Percentiles rank a stretch among this genome's conserved stretches.
These are phyloP conservation scores for Podaxis pistillaris DNA, from an alignment of 768 basidiomycete genomes.

Conservation along the genomic window DNA sequence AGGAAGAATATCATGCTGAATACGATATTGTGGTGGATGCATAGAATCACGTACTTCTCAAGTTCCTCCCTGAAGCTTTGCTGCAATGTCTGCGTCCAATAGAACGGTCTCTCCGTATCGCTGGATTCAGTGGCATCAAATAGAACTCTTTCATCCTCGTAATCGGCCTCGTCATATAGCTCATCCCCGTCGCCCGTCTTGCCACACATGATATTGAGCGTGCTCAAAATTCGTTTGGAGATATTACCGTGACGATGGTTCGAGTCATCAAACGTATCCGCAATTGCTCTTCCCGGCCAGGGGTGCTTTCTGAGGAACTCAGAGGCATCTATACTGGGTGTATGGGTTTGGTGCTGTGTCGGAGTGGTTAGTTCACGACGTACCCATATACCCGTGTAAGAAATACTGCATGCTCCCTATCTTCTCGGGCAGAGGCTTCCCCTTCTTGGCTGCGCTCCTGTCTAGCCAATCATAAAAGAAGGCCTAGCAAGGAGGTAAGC, in stretches of 20 bases:
- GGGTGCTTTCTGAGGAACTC: constrained; percentile 85
- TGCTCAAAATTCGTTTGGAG: constrained; percentile 64
- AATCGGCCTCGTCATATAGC: constrained; percentile 66
- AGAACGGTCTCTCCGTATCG: constrained; percentile 61
- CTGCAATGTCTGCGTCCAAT: constrained; percentile 80
- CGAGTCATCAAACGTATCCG: constrained; percentile 85
- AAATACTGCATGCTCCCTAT: constrained; percentile 91
- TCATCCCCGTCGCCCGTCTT: constrained; percentile 76
- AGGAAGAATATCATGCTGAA: constrained; percentile 17
- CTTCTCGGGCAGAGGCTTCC: constrained; percentile 81
- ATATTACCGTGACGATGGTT: constrained; percentile 70
- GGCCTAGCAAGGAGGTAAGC: constrained; percentile 42
- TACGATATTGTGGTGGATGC: neutral
- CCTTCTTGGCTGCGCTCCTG: constrained; percentile 77
- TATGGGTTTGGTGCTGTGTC: neutral
- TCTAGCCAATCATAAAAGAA: constrained; percentile 96
- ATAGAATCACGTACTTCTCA: constrained; percentile 61
- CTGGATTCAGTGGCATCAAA: constrained; percentile 64
- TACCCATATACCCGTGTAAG: constrained; percentile 79
- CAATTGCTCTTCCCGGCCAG: constrained; percentile 82
- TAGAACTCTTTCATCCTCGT: constrained; percentile 69
- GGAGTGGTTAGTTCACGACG: neutral
- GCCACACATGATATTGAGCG: constrained; percentile 82
- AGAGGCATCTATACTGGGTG: constrained; percentile 65
- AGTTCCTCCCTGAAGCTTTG: constrained; percentile 84